Conservation (phyloP, 2,329 filamentous ascomycete genomes). For the Pseudogymnoascus sp. region DNA sequence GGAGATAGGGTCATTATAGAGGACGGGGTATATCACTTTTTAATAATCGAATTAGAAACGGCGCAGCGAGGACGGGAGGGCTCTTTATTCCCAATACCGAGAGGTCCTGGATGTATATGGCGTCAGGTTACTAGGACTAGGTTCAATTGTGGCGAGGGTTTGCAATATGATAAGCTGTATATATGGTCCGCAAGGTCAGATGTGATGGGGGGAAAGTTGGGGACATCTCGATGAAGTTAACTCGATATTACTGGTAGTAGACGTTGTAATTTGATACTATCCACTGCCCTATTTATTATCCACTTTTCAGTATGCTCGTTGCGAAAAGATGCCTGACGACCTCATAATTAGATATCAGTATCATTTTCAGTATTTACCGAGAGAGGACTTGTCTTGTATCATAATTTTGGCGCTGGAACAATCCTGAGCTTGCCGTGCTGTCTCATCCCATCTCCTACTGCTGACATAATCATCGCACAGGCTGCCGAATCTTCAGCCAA, state of each 20-base stretch:
- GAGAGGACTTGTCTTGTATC: not conserved
- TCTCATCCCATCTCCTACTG: not conserved
- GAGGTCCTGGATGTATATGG: not conserved
- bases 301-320: not conserved
- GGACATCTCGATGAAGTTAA: not conserved
- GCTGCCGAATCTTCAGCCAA: not conserved
- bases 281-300: not conserved
- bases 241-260: not conserved
- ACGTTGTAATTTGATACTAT: conserved; percentile 3
- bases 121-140: conserved; percentile 1
- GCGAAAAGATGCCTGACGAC: not conserved
- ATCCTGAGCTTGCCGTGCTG: not conserved
- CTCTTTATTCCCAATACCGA: not conserved
- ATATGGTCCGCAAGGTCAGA: not conserved
- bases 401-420: not conserved
- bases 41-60: not conserved
- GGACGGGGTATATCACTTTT: not conserved
- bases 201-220: not conserved
- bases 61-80: not conserved
- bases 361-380: not conserved
- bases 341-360: not conserved
- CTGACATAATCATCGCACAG: not conserved
- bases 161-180: conserved; percentile 3
- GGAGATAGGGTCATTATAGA: not conserved
- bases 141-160: not conserved